Conservation (phyloP, 108 stramenopile species). For the Poteriospumella lacustris region DNA sequence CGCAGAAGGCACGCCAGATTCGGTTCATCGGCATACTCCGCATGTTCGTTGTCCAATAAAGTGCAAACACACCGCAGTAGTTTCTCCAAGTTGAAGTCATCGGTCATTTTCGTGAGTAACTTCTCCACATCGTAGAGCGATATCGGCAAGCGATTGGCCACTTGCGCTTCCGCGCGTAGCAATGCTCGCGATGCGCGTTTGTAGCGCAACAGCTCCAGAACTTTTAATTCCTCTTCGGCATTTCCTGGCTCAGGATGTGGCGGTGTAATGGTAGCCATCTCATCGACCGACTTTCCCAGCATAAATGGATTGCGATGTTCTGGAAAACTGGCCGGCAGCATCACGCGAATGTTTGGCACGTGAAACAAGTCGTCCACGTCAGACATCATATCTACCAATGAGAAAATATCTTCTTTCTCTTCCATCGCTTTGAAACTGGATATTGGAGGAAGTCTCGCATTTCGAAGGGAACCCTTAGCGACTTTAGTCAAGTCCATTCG, state of each 20-base stretch:
- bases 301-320: constrained; percentile 4
- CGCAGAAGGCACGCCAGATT: neutral
- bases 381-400: neutral
- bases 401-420: constrained; percentile 23
- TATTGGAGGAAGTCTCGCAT: neutral
- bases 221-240: constrained; percentile 12
- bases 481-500: neutral
- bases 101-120: neutral
- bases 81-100: constrained; percentile 12
- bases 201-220: constrained; percentile 19
- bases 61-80: constrained; percentile 8
- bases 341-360: constrained; percentile 9
- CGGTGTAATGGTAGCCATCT: neutral
- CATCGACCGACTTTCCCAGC: constrained; percentile 11
- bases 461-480: neutral
- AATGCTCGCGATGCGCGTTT: constrained; percentile 5
- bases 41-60: constrained; percentile 2
- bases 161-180: constrained; percentile 18
- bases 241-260: constrained; percentile 25
- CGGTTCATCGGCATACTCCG: neutral
- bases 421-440: constrained; percentile 21
- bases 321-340: constrained; percentile 13
- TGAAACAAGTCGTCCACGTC: constrained; percentile 11
- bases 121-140: constrained; percentile 4
- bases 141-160: neutral